Evolutionary conservation across 208 protist genomes (phyloP), one percentile per base, ranked within the genome.

Genomic region (Acanthamoeba triangularis): DNA sequence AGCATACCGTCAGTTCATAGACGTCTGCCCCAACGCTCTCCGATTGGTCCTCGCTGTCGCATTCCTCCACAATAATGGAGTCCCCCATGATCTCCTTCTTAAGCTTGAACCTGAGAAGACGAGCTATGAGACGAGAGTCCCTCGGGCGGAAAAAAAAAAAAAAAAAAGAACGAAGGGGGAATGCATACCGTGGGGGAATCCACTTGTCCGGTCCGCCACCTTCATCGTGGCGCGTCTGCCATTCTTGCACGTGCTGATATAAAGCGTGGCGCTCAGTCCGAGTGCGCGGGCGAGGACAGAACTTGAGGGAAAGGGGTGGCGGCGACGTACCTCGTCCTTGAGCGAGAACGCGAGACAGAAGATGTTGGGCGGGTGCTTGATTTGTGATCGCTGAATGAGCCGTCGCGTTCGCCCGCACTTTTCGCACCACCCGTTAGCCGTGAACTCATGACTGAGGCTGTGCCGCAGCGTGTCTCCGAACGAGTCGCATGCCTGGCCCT

Each of bases 341-440:
- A 94, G 52, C 59, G 88, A 80, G 37, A 92, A 94, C 54, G 90
- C 95, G 20, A 97, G 47, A 74, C 94, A 95, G 47, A 97, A 76
- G 44, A 97, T 52, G 90, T 96, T 95, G 35, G 96, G 96, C 41
- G 93, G 65, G 47, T 95, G 56, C 30, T 93, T 67, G 30, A 96
- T 52, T 18, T 41, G 61, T 41, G 85, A 95, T 18, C 91, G 92
- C 52, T 96, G 95, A 1, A 91, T 28, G 44, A 88, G 95, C 30
- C 52, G 72, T 49, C 78, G 87, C 37, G 54, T 96, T 23, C 61
- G 56, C 61, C 59, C 37, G 87, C 96, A 97, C 61, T 94, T 93
- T 7, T 96, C 95, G n/a, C 96, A 97, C 96, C 96, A 97, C 6
- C 94, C 95, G 18, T 93, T 91, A 13, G 92, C 87, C 28, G 90